phyloP scores from a whole-genome alignment of 129 eudicot species.

The Erigeron canadensis region DNA sequence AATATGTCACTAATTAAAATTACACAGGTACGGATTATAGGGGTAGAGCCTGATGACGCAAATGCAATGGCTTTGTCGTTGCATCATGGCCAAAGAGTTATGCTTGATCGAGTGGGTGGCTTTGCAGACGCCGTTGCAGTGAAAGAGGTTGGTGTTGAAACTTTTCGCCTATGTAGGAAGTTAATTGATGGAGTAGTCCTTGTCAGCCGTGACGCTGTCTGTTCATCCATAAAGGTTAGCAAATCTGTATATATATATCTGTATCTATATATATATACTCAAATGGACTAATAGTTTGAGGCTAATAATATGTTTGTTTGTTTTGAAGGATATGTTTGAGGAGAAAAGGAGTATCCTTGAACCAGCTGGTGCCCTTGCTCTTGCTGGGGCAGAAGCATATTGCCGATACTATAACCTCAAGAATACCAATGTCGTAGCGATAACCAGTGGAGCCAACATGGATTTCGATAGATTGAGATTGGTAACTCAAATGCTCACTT shows the following conservation, averaged over 20 bases:
- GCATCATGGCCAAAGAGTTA: slow-evolving; percentile 70
- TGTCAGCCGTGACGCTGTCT: slow-evolving; percentile 86
- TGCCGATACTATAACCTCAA: slow-evolving; percentile 74
- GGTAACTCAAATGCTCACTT: slow-evolving; percentile 70
- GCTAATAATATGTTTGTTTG: slow-evolving; percentile 2
- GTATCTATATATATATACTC: not conserved
- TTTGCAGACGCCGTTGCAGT: slow-evolving; percentile 98
- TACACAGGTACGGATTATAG: slow-evolving; percentile 65
- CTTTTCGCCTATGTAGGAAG: slow-evolving; percentile 74
- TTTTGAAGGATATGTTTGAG: slow-evolving; percentile 85
- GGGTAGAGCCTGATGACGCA: slow-evolving; percentile 89
- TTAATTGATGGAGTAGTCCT: slow-evolving; percentile 88
- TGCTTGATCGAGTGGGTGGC: slow-evolving; percentile 82
- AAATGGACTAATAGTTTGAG: not conserved
- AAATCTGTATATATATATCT: not conserved
- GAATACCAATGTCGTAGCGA: slow-evolving; percentile 69
- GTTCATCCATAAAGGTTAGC: slow-evolving; percentile 84
- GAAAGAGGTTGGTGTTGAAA: slow-evolving; percentile 82
- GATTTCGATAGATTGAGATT: slow-evolving; percentile 80
- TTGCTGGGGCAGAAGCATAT: slow-evolving; percentile 98
- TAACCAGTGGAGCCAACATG: slow-evolving; percentile 97
- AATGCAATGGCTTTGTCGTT: slow-evolving; percentile 96
- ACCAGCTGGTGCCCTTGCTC: slow-evolving; percentile 97
- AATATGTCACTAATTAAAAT: no score
- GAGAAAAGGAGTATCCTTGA: slow-evolving; percentile 91